Percentiles rank a stretch among this genome's conserved stretches.
phyloP scores from a whole-genome alignment of 2,329 filamentous ascomycete species.

The Basipetospora chlamydospora region DNA sequence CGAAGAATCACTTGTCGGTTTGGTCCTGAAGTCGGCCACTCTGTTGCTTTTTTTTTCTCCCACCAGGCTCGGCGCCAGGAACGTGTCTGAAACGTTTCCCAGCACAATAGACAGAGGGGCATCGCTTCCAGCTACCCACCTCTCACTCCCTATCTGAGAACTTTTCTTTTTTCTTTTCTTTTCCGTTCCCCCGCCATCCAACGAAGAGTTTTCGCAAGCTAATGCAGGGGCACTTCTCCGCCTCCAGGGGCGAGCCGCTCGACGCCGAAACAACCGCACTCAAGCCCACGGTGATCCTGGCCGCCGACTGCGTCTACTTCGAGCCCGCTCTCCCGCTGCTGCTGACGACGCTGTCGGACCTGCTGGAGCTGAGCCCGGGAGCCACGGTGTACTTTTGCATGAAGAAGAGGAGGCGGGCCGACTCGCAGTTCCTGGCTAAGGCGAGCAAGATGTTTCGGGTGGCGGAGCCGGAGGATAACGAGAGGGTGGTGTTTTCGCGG shows the following conservation, averaged over 20 bases:
- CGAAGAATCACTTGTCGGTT: not conserved
- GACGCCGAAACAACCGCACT: constrained; percentile 34
- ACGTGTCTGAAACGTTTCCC: not conserved
- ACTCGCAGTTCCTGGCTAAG: constrained; percentile 59
- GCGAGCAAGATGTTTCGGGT: constrained; percentile 53
- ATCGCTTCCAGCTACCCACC: not conserved
- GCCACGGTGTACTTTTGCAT: constrained; percentile 71
- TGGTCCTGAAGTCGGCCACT: too few species aligned
- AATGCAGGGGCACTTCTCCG: constrained; percentile 7
- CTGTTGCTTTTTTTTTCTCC: too few species aligned
- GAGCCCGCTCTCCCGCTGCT: constrained; percentile 88
- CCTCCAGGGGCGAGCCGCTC: constrained; percentile 40
- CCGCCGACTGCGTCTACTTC: constrained; percentile 94
- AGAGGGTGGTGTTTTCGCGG: constrained; percentile 39
- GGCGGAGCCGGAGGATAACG: constrained; percentile 40
- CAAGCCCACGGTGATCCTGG: constrained; percentile 70
- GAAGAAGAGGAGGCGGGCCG: constrained; percentile 77
- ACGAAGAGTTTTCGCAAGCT: not conserved
- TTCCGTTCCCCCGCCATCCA: not conserved
- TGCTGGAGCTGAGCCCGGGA: constrained; percentile 57
- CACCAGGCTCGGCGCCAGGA: not conserved
- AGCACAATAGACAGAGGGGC: too few species aligned
- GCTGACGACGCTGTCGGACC: constrained; percentile 58
- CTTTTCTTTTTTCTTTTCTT: not conserved
- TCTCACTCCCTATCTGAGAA: not conserved